Evolutionary conservation across 345 rosid species (phyloP).

Genomic region (Lepidium africanum): DNA sequence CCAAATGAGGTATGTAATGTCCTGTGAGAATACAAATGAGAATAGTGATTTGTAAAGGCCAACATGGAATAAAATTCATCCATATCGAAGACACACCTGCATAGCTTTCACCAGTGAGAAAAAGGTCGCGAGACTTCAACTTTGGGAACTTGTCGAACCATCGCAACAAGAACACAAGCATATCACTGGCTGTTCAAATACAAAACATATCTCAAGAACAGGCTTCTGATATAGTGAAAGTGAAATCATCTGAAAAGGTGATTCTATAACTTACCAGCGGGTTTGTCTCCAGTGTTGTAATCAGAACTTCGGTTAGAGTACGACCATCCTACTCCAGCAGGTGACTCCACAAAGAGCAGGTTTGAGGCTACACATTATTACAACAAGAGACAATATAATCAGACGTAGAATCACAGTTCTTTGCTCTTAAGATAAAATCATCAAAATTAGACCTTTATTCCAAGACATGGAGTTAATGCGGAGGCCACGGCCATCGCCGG

Average conservation of each 20-base stretch:
- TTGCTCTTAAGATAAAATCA: not conserved
- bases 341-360: constrained; percentile 86
- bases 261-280: constrained; percentile 36
- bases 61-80: not conserved
- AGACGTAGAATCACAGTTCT: not conserved
- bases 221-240: not conserved
- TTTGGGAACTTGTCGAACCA: constrained; percentile 79
- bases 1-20: constrained; percentile 84
- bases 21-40: constrained; percentile 32
- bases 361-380: constrained; percentile 49
- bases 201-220: not conserved
- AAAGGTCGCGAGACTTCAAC: constrained; percentile 50
- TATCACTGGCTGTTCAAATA: constrained; percentile 49
- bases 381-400: not conserved
- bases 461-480: constrained; percentile 72
- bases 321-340: constrained; percentile 95
- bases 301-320: constrained; percentile 72
- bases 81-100: constrained; percentile 51
- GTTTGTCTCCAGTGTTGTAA: constrained; percentile 58
- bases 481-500: constrained; percentile 77
- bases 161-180: constrained; percentile 56
- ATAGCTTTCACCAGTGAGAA: constrained; percentile 92
- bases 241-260: not conserved
- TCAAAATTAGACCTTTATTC: constrained; percentile 47
- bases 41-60: not conserved